phyloP scores from a whole-genome alignment of 2,329 filamentous ascomycete genomes.

The Phaeosphaeriaceae sp. region DNA sequence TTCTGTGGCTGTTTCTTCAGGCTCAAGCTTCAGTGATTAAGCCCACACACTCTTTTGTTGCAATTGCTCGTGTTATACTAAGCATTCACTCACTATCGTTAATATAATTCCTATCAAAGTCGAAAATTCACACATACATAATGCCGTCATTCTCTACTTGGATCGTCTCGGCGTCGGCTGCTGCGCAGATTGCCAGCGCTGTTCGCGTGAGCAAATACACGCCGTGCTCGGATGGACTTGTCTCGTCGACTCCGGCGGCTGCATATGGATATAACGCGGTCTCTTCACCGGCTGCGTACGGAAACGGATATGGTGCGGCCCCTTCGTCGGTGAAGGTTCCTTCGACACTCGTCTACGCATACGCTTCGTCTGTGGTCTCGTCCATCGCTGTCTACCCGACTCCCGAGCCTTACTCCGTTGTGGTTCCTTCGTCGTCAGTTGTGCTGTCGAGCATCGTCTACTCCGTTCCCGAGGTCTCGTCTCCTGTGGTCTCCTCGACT shows the following conservation, averaged over 20 bases:
- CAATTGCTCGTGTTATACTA: too few species aligned
- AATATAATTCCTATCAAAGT: background rate
- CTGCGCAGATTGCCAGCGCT: background rate
- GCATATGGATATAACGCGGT: background rate
- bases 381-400: background rate
- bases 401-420: background rate
- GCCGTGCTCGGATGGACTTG: background rate
- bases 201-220: background rate
- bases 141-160: background rate
- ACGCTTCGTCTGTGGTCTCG: background rate
- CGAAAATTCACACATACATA: background rate
- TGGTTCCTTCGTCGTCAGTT: background rate
- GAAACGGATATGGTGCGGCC: background rate
- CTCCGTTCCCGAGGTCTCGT: background rate
- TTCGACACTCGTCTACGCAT: background rate
- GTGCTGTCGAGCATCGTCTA: background rate
- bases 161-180: background rate
- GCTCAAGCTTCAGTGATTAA: background rate
- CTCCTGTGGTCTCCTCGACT: background rate
- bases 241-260: background rate
- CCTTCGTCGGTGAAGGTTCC: background rate
- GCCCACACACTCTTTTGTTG: background rate
- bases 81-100: background rate
- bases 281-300: background rate
- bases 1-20: background rate